Conservation (phyloP, 805 yeast genomes). For the Zygoascus biomembranicola region DNA sequence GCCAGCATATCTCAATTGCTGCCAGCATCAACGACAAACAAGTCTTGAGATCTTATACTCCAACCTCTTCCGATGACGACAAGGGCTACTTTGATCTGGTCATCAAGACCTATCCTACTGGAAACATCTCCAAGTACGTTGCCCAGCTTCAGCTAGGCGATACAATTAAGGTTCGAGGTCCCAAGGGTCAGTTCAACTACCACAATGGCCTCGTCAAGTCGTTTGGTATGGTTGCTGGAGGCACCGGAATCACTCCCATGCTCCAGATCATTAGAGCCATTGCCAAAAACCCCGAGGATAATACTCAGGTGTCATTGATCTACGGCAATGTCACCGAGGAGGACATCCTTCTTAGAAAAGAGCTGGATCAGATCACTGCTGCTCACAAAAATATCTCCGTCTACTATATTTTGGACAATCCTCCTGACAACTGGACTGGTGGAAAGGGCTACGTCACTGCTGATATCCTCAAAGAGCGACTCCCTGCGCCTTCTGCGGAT, state of each 20-base stretch:
- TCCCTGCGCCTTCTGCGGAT: slow-evolving; percentile 54
- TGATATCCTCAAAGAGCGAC: slow-evolving; percentile 53
- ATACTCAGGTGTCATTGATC: slow-evolving; percentile 62
- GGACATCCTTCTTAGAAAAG: slow-evolving; percentile 73
- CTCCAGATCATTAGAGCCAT: slow-evolving; percentile 77
- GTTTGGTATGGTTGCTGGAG: slow-evolving; percentile 91
- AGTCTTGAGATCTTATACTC: slow-evolving; percentile 81
- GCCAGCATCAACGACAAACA: slow-evolving; percentile 75
- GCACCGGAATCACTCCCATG: slow-evolving; percentile 96
- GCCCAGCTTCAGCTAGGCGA: slow-evolving; percentile 73
- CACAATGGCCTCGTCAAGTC: slow-evolving; percentile 63
- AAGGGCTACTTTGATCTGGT: slow-evolving; percentile 76
- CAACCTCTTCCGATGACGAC: slow-evolving; percentile 53
- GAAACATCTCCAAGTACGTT: slow-evolving; percentile 72
- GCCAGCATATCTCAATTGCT: slow-evolving; percentile 82
- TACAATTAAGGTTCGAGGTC: slow-evolving; percentile 66
- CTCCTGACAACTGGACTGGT: slow-evolving; percentile 71
- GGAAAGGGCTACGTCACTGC: slow-evolving; percentile 76
- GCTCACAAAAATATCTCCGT: slow-evolving; percentile 49
- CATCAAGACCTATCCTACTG: slow-evolving; percentile 77
- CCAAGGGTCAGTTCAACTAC: slow-evolving; percentile 83
- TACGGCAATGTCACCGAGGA: slow-evolving; percentile 75
- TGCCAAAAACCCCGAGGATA: slow-evolving; percentile 64
- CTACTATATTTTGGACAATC: slow-evolving; percentile 64
- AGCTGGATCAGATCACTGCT: slow-evolving; percentile 58